Percentiles rank a stretch among this genome's conserved stretches.
These are phyloP conservation scores for Solanum phureja DNA, from an alignment of 257 asterid species.

Conservation along the genomic window DNA sequence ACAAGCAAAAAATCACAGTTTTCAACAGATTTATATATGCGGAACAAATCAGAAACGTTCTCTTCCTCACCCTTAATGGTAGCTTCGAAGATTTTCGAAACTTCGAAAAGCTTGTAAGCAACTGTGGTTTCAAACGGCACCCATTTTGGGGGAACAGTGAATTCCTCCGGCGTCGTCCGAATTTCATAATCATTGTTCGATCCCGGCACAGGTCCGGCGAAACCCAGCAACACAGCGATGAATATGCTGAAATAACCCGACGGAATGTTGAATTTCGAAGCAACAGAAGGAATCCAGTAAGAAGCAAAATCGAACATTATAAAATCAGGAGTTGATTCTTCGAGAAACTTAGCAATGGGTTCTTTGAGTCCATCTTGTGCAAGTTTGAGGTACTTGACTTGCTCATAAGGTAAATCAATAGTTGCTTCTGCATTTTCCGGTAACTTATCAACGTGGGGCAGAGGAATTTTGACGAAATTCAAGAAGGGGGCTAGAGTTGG, in stretches of 20 bases:
- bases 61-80: neutral
- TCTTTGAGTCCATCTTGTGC: constrained; percentile 7
- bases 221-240: neutral
- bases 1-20: neutral
- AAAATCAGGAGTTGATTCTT: constrained; percentile 17
- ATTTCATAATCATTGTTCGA: neutral
- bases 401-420: constrained; percentile 5
- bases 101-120: constrained; percentile 12
- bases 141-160: constrained; percentile 16
- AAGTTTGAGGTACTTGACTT: constrained; percentile 22
- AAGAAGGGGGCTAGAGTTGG: constrained; percentile 14
- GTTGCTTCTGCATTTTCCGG: constrained; percentile 28
- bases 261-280: constrained; percentile 3
- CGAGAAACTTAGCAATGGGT: constrained; percentile 8
- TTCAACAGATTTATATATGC: neutral
- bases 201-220: neutral
- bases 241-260: constrained; percentile 12
- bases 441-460: neutral
- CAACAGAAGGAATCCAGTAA: constrained; percentile 14
- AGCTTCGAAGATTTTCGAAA: neutral
- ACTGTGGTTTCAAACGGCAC: constrained; percentile 16
- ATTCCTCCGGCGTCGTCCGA: constrained; percentile 16
- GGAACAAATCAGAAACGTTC: neutral
- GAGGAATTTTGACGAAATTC: constrained; percentile 20
- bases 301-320: constrained; percentile 13